phyloP scores from a whole-genome alignment of 768 basidiomycete genomes.

The Artomyces pyxidatus region DNA sequence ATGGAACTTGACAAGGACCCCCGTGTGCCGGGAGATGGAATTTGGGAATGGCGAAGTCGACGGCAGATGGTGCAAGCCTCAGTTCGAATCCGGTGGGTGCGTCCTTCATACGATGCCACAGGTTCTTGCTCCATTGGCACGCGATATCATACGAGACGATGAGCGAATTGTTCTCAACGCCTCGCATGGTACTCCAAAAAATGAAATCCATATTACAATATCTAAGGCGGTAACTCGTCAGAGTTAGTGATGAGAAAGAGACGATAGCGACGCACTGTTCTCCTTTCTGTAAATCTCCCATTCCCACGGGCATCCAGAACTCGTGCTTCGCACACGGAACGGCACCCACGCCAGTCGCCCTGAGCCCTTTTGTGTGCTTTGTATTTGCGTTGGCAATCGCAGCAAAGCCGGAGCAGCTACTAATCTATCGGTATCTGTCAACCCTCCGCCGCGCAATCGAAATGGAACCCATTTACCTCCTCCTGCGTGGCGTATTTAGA shows the following conservation, averaged over 20 bases:
- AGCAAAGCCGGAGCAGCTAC: not conserved
- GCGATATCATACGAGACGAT: conserved; percentile 14
- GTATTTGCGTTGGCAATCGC: not conserved
- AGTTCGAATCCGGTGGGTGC: not conserved
- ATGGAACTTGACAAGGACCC: conserved; percentile 12
- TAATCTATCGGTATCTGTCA: not conserved
- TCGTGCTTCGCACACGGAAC: not conserved
- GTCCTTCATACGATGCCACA: conserved; percentile 3
- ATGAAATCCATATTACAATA: not conserved
- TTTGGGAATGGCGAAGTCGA: conserved; percentile 20
- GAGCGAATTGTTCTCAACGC: not conserved
- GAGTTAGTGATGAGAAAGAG: not conserved
- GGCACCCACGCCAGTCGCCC: not conserved
- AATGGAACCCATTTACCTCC: not conserved
- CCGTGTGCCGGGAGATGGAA: conserved; percentile 24
- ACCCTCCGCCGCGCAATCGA: not conserved
- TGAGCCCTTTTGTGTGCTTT: no score
- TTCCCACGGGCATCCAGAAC: not conserved
- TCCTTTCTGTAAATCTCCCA: not conserved
- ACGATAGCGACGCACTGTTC: not conserved
- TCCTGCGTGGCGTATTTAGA: not conserved
- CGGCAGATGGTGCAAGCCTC: not conserved
- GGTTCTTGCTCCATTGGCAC: conserved; percentile 16
- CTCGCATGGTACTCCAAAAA: not conserved
- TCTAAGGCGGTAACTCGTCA: not conserved